Base-by-base conservation (phyloP, 495 filamentous ascomycete species). In the Talaromyces nanjingensis region DNA sequence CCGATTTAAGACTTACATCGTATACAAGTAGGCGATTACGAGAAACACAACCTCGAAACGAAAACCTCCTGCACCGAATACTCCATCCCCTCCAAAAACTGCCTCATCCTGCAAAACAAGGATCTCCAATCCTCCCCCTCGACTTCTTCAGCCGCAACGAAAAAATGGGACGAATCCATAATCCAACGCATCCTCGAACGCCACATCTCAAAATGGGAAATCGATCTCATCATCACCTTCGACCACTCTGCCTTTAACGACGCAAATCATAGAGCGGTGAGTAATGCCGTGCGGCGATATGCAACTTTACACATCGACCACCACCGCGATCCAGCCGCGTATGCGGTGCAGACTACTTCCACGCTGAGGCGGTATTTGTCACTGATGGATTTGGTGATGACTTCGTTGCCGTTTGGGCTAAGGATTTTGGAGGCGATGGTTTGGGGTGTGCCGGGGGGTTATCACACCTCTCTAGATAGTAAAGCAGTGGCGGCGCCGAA, bases 201-300 rank as follows among this genome's bases (percentile, higher is more conserved):
- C 29, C 68, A 77, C 64, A 72, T 77, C 55, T 58, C 55, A 25
- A 73, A 72, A 58, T 78, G 76, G 76, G 59, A 75, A 9, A 65
- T 77, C 53, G 76, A 78, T 65, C 66, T 77, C 74, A 78, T 78
- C 67, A 68, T 78, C 61, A 78, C 76, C 11, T 78, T 78, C 62
- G 76, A 78, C 64, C 66, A 69, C 71, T 71, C 33, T 72, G 76
- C 55, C 71, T 77, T 2, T 71, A 67, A 12, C 71, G 74, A 78
- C 63, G 71, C 76, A 62, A 78, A 78, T 62, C 76, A 77, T 62
- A 56, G 70, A 33, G 74, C 76, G 24, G 74, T 78, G 60, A 77
- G 73, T 64, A 71, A 73, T 22, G 74, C 73, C 22, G 71, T 78
- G 62, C 77, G 69, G 70, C 76, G 72, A 63, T 71, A 53, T 33